Conservation (phyloP, 371 early-diverging fungal genomes). For the Apophysomyces elegans region DNA sequence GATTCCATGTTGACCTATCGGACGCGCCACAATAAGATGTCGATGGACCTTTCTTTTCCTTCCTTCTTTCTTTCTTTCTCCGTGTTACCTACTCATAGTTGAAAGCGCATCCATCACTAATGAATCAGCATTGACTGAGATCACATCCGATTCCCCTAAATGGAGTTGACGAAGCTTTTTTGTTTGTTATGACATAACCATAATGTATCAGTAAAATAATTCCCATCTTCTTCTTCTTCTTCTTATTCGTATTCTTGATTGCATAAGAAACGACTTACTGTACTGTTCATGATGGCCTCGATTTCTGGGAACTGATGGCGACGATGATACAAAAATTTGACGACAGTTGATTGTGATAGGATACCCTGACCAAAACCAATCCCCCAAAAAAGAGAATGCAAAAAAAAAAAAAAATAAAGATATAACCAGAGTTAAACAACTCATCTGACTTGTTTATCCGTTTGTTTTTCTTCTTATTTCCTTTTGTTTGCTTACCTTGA, state of each 20-base stretch:
- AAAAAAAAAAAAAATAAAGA: no score
- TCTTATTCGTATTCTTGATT: not conserved
- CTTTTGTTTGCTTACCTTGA: constrained; percentile 34
- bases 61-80: not conserved
- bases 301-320: constrained; percentile 45
- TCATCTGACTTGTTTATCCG: no score
- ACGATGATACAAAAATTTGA: constrained; percentile 63
- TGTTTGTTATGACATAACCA: not conserved
- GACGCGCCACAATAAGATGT: not conserved
- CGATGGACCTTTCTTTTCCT: no score
- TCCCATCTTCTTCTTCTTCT: no score
- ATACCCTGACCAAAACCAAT: constrained; percentile 56
- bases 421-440: no score
- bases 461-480: no score
- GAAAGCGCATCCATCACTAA: constrained; percentile 61
- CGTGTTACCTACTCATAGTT: constrained; percentile 54
- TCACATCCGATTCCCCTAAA: constrained; percentile 56
- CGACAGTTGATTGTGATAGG: constrained; percentile 76
- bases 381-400: not conserved
- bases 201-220: not conserved
- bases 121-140: constrained; percentile 56
- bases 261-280: constrained; percentile 29
- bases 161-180: constrained; percentile 53
- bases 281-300: constrained; percentile 41
- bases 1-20: constrained; percentile 55